Evolutionary conservation across 768 basidiomycete genomes (phyloP).

Genomic region (Hortiboletus flavorubellus): DNA sequence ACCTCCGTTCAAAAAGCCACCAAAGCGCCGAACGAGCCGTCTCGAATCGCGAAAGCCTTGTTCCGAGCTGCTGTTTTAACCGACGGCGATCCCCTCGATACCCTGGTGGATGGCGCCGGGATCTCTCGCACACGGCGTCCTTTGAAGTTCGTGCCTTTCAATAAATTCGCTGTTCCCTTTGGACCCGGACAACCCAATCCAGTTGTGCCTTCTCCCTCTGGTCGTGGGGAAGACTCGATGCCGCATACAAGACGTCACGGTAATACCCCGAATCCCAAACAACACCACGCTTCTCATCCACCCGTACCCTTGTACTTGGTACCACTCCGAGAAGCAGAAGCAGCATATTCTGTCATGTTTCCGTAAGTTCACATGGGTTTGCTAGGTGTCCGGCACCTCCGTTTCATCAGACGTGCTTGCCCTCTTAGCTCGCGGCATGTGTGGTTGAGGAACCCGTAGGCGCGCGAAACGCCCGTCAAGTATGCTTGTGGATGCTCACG

Average conservation of each 20-base stretch:
- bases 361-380: conserved; percentile 14
- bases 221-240: neutral
- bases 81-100: conserved; percentile 22
- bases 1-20: neutral
- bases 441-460: neutral
- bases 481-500: neutral
- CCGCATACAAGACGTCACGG: neutral
- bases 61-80: conserved; percentile 28
- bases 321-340: conserved; percentile 28
- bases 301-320: conserved; percentile 23
- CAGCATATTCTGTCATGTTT: conserved; percentile 26
- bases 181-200: neutral
- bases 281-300: neutral
- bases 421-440: neutral
- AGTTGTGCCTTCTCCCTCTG: neutral
- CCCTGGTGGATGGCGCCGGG: conserved; percentile 9
- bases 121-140: conserved; percentile 20
- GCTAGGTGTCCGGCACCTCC: neutral
- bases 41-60: conserved; percentile 13
- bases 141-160: conserved; percentile 26
- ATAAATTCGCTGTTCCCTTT: conserved; percentile 15
- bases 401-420: conserved; percentile 4
- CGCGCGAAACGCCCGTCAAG: neutral
- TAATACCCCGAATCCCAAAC: neutral
- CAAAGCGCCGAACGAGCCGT: neutral